Evolutionary conservation across 371 early-diverging fungal genomes (phyloP).

Genomic region (Mortierella sp.): DNA sequence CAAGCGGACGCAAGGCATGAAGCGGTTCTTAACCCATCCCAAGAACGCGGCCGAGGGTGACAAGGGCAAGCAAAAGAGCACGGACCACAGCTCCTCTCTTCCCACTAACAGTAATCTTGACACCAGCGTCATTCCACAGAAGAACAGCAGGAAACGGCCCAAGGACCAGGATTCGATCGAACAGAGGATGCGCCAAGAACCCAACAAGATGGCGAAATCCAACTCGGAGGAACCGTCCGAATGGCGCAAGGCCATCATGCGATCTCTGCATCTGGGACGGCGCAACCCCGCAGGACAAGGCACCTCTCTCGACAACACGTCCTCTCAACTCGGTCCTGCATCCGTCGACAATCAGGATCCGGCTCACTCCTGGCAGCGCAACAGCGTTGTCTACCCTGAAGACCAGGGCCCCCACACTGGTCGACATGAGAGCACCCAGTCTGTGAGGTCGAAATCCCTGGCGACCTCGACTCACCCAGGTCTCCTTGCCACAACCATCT

Average conservation of each 20-base stretch:
- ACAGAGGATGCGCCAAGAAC: conserved; percentile 23
- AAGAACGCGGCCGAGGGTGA: conserved; percentile 1
- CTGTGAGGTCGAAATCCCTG: conserved; percentile 32
- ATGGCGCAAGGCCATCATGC: conserved; percentile 44
- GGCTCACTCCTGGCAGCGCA: not conserved
- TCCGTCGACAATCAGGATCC: not conserved
- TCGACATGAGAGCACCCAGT: conserved; percentile 9
- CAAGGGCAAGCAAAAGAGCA: conserved; percentile 5
- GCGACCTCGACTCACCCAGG: conserved; percentile 36
- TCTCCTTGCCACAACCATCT: conserved; percentile 19
- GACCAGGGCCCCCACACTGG: conserved; percentile 11
- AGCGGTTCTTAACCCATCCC: conserved; percentile 15
- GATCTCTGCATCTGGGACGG: conserved; percentile 36
- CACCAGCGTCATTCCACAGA: not conserved
- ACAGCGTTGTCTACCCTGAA: conserved; percentile 22
- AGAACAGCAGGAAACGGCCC: conserved; percentile 35
- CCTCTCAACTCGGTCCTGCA: not conserved
- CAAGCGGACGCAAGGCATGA: conserved; percentile 25
- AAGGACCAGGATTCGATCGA: conserved; percentile 41
- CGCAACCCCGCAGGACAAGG: conserved; percentile 12
- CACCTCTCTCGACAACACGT: not conserved
- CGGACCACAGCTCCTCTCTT: not conserved
- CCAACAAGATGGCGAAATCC: conserved; percentile 37
- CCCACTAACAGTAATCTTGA: not conserved
- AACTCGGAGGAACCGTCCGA: conserved; percentile 33